A percentile compares a stretch with the other conserved stretches of the same genome.
Conservation (phyloP, 2,329 filamentous ascomycete genomes). For the Trichophyton simii region DNA sequence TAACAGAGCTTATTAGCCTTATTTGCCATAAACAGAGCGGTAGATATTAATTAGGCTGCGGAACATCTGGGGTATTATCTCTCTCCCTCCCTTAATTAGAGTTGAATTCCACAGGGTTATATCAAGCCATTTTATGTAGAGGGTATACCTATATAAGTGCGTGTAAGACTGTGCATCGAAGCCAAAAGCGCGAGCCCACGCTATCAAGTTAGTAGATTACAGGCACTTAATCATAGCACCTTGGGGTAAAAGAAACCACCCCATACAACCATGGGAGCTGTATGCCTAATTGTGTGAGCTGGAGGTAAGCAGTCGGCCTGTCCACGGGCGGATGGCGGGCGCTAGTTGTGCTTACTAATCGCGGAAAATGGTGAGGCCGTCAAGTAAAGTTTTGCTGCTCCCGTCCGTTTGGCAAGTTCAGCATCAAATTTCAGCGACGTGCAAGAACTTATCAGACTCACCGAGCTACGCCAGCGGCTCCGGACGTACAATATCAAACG, state of each 20-base stretch:
- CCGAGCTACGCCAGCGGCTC: not conserved
- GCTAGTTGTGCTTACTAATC: no score
- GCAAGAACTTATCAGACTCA: not conserved
- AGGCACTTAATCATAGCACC: no score
- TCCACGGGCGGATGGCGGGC: no score
- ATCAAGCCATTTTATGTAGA: constrained; percentile 3
- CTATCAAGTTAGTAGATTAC: no score
- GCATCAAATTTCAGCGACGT: not conserved
- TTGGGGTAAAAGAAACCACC: no score
- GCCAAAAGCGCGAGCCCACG: no score
- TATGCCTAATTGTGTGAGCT: no score
- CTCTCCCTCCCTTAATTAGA: constrained; percentile 1
- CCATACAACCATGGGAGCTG: no score
- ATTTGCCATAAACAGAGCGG: not conserved
- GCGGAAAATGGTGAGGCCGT: not conserved
- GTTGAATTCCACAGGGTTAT: not conserved
- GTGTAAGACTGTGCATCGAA: not conserved
- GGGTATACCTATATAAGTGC: no score
- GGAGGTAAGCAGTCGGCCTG: no score
- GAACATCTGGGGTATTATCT: not conserved
- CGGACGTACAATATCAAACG: not conserved
- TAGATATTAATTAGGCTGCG: constrained; percentile 1
- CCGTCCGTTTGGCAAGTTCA: not conserved
- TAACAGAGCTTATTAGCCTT: no score
- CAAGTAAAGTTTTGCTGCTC: not conserved